Percentiles rank a stretch among this genome's conserved stretches.
Conservation (phyloP, 192 early-diverging fungal genomes). For the Coemansia pectinata region DNA sequence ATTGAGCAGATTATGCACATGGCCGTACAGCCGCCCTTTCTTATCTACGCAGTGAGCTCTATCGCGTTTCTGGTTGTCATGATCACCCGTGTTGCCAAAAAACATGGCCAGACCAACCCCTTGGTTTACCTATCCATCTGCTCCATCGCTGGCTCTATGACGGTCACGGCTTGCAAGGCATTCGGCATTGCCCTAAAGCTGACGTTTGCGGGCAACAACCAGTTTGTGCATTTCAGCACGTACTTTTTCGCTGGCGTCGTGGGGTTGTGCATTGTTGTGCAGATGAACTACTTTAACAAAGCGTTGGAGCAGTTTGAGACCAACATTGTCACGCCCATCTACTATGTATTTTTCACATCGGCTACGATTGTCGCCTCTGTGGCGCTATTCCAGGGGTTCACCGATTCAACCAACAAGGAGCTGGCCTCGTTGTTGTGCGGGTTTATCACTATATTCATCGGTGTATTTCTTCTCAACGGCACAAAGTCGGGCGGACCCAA, state of each 20-base stretch:
- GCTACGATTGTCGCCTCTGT: slow-evolving; percentile 89
- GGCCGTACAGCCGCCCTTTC: slow-evolving; percentile 79
- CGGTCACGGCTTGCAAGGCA: slow-evolving; percentile 90
- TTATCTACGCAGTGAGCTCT: slow-evolving; percentile 75
- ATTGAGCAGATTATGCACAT: slow-evolving; percentile 84
- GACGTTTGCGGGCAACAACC: slow-evolving; percentile 91
- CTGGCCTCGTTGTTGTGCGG: slow-evolving; percentile 84
- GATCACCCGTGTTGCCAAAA: slow-evolving; percentile 80
- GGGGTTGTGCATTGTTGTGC: slow-evolving; percentile 79
- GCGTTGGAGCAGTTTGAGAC: slow-evolving; percentile 91
- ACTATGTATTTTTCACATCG: slow-evolving; percentile 96
- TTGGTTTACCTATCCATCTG: slow-evolving; percentile 94
- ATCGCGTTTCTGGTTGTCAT: slow-evolving; percentile 65
- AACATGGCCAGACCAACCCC: slow-evolving; percentile 76
- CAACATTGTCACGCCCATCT: slow-evolving; percentile 86
- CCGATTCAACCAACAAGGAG: slow-evolving; percentile 69
- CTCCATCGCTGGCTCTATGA: slow-evolving; percentile 92
- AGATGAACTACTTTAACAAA: slow-evolving; percentile 99
- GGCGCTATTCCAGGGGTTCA: slow-evolving; percentile 86
- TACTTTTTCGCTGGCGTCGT: slow-evolving; percentile 85
- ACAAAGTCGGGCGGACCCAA: slow-evolving; percentile 29
- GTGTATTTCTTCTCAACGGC: slow-evolving; percentile 82
- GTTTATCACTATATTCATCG: slow-evolving; percentile 90
- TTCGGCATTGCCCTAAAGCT: slow-evolving; percentile 91
- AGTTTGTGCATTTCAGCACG: slow-evolving; percentile 86